Base-by-base conservation (phyloP, 225 moss, liverwort and hornwort species). In the Takakia lepidozioides region DNA sequence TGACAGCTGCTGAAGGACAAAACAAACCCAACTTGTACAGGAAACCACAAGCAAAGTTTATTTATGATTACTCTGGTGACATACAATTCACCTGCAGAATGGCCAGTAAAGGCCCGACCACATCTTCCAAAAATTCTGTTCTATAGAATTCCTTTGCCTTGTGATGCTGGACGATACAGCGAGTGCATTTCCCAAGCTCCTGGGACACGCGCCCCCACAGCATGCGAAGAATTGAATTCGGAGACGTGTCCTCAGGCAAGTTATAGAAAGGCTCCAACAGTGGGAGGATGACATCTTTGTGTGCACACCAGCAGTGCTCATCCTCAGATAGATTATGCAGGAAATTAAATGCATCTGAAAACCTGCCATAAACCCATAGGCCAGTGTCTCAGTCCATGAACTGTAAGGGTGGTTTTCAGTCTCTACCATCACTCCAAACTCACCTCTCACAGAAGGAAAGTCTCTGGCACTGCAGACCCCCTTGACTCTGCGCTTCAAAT, bases 251-350 rank as follows among this genome's bases (percentile, higher is more conserved):
- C 42, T 62, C 61, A 56, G 61, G 69, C 57, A 64, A 81, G 61
- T 58, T 71, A 51, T 73, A 87, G 56, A 91, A 98, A 23, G 90
- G 90, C 63, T 98, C 95, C 67, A 98, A 24, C 47, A 98, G 73
- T 35, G 95, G 90, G 38, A 73, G 62, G 87, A 85, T 91, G 35
- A 98, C 55, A 25, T 85, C 80, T 25, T 69, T 71, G 58, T 73
- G 77, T 49, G 52, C 80, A 64, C 95, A 98, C 95, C 95, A 98
- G 64, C 95, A 98, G 60, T 98, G 95, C 27, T 74, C 72, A 14
- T 71, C 75, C 55, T 62, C 60, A 25, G 90, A 78, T 2, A 85
- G 82, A 51, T 70, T 78, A 44, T 80, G 78, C 9, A 98, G 77
- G 64, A 85, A 83, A 24, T 66, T 59, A 63, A 87, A 87, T 2